A percentile compares a stretch with the other conserved stretches of the same genome.
Conservation (phyloP, 2,329 filamentous ascomycete species). For the Sporothrix schenckii region DNA sequence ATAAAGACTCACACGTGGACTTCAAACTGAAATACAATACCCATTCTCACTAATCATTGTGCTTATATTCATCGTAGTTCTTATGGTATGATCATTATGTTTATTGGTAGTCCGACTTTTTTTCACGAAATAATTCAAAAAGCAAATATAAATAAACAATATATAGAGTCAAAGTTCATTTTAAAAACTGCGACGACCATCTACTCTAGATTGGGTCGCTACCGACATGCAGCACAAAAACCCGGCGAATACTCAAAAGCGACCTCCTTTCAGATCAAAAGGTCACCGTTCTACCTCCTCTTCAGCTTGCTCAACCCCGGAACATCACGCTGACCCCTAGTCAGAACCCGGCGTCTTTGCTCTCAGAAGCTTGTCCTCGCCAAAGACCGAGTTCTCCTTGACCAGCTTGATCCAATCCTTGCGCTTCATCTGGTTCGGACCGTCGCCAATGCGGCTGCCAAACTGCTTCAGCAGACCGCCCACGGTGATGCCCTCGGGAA, state of each 20-base stretch:
- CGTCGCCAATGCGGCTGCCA: slow-evolving; percentile 55
- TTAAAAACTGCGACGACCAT: not conserved
- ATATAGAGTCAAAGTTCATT: not conserved
- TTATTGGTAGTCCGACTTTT: not conserved
- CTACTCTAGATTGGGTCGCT: not conserved
- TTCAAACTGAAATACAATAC: not conserved
- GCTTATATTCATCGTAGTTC: not conserved
- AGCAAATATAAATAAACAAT: not conserved
- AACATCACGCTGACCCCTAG: not conserved
- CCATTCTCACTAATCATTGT: not conserved
- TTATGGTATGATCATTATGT: no score
- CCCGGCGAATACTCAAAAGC: not conserved
- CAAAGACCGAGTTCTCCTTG: slow-evolving; percentile 58
- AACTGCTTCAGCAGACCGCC: slow-evolving; percentile 59
- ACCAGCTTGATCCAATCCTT: slow-evolving; percentile 63
- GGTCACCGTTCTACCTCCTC: not conserved
- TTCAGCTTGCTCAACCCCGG: no score
- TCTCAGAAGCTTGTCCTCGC: slow-evolving; percentile 58
- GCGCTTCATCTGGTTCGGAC: slow-evolving; percentile 55
- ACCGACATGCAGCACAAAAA: not conserved
- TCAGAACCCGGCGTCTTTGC: slow-evolving; percentile 36
- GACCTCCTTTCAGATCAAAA: not conserved
- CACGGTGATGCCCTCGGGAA: slow-evolving; percentile 58
- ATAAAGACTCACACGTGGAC: not conserved
- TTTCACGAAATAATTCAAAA: no score